Evolutionary conservation across 1,284 basidiomycete genomes (phyloP).

Genomic region (Trichosporon inkin): DNA sequence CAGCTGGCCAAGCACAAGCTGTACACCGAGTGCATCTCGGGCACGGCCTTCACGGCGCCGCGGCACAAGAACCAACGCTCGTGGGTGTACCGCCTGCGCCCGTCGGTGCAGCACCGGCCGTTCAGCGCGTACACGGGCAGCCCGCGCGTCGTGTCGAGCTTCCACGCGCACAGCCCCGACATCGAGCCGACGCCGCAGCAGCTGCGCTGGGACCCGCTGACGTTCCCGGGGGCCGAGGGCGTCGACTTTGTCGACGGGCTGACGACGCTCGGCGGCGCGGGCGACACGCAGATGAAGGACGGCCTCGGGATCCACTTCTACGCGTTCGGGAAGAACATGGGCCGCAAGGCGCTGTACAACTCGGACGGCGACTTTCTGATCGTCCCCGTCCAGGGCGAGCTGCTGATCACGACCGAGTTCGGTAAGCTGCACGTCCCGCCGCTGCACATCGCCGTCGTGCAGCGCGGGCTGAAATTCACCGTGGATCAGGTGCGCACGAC

Average conservation of each 20-base stretch:
- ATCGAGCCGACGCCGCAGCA: constrained; percentile 55
- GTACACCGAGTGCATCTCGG: constrained; percentile 60
- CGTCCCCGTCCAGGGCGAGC: constrained; percentile 60
- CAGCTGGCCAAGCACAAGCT: constrained; percentile 60
- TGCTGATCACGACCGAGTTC: constrained; percentile 67
- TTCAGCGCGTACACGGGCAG: constrained; percentile 14
- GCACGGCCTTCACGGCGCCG: constrained; percentile 60
- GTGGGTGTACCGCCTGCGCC: constrained; percentile 54
- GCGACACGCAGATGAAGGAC: constrained; percentile 60
- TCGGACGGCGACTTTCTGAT: constrained; percentile 67
- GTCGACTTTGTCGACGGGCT: constrained; percentile 63
- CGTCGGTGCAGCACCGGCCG: constrained; percentile 59
- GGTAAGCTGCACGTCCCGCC: constrained; percentile 64
- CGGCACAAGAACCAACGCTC: constrained; percentile 54
- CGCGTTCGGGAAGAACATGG: constrained; percentile 61
- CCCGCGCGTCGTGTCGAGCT: constrained; percentile 12
- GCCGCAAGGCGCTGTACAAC: constrained; percentile 62
- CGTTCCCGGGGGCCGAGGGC: constrained; percentile 44
- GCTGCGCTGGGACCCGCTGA: constrained; percentile 62
- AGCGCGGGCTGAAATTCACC: constrained; percentile 64
- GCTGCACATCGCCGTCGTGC: constrained; percentile 62
- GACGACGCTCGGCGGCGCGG: constrained; percentile 63
- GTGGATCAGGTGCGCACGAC: constrained; percentile 39
- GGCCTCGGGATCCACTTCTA: constrained; percentile 64
- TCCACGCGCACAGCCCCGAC: constrained; percentile 10